phyloP scores from a whole-genome alignment of 2,329 filamentous ascomycete genomes.

The Phoma sp. region DNA sequence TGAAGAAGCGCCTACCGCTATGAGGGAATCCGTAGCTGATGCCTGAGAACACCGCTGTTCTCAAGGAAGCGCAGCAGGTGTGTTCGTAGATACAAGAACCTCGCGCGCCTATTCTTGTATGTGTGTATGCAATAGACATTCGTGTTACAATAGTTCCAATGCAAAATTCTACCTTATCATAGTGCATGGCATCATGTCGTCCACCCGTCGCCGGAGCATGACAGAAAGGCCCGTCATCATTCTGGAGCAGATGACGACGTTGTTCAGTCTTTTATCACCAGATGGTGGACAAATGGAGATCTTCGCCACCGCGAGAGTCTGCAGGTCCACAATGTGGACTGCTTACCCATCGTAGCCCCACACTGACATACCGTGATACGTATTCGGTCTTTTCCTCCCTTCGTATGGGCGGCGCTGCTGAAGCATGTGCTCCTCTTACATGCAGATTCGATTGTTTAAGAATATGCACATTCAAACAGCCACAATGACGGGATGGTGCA shows the following conservation, averaged over 20 bases:
- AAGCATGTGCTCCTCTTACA: too few relatives aligned
- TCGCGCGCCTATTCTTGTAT: not conserved
- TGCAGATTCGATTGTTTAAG: too few relatives aligned
- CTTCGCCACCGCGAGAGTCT: slow-evolving; percentile 7
- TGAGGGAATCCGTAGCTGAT: slow-evolving; percentile 8
- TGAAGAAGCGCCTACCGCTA: slow-evolving; percentile 5
- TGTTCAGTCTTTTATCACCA: slow-evolving; percentile 1
- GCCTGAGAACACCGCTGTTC: not conserved
- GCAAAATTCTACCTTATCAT: not conserved
- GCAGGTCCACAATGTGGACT: slow-evolving; percentile 9
- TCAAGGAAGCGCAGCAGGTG: not conserved
- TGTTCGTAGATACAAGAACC: not conserved
- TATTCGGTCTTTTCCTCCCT: too few relatives aligned
- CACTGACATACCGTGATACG: not conserved
- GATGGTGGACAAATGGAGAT: slow-evolving; percentile 6
- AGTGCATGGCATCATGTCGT: too few relatives aligned
- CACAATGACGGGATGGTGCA: not conserved
- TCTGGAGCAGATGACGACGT: not conserved
- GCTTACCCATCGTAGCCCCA: slow-evolving; percentile 4
- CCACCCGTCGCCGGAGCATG: too few relatives aligned
- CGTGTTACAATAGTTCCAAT: not conserved
- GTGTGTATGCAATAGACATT: slow-evolving; percentile 7
- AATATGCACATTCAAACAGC: not conserved
- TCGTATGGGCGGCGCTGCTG: too few relatives aligned
- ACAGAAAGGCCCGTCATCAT: not conserved